Evolutionary conservation across 768 basidiomycete species (phyloP), one percentile per base, ranked within the genome.

Genomic region (Phaeolepiota aurea): DNA sequence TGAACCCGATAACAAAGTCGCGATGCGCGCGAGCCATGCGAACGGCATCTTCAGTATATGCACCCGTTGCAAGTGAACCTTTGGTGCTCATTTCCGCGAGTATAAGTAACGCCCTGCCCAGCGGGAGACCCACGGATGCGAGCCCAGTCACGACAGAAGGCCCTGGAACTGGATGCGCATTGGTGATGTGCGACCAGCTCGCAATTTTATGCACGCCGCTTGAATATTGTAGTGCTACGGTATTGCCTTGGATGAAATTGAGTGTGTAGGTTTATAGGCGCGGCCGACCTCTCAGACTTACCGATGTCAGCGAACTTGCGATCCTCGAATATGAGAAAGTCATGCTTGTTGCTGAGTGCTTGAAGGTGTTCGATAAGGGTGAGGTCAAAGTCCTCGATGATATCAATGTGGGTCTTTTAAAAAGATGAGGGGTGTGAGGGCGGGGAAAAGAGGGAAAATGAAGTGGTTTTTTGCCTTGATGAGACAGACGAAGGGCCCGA

Each of bases 281-380:
- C 11, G 12, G 35, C 14, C 21, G 19, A 14, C n/a, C 12, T 11
- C 5, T 15, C 5, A 44, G 11, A 50, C 74, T 52, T 47, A 92
- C 94, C 94, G 39, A 99, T 98, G 61, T 99, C 96, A 3, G 96
- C 94, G 53, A 99, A 99, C 62, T 99, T 99, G 48, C 96, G 73
- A 66, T 99, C 96, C 65, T 98, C 96, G 51, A 98, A 99, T 51
- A 97, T 92, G 39, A 94, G 60, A 65, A 98, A 99, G 54, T 96
- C 89, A 47, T 96, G 79, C 56, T 86, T 82, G 34, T 62, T 54
- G 54, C 83, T 81, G 4, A 98, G 76, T 23, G 69, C 68, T 44
- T 78, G 72, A 31, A 99, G 69, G 32, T 72, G 68, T 31, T 77
- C 66, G 42, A 93, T 76, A 34, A 97, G 62, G 4, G 71, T 72